Evolutionary conservation across 495 filamentous ascomycete genomes (phyloP), one percentile per base, ranked within the genome.

Genomic region (Neurospora hispaniola): DNA sequence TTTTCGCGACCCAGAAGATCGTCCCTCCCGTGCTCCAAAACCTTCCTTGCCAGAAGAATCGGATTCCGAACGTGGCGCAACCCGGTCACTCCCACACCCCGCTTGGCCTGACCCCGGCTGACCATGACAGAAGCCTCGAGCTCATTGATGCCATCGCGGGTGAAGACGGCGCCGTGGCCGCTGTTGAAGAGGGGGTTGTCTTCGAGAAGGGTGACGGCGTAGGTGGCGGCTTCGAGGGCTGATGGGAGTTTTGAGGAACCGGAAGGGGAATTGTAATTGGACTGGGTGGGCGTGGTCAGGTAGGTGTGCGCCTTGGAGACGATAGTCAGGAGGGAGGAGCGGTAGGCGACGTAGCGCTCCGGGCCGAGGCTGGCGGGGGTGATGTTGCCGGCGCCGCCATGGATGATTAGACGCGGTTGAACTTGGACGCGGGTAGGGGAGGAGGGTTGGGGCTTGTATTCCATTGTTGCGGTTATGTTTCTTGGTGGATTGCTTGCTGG

Each of bases 61-160:
- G 94, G 94, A 75, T 97, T 94, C 77, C 90, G 91, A 16, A 95
- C 90, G 31, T 84, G 86, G 35, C 85, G 85, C 23, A 97, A 75
- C 6, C 92, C 86, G 78, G 92, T 93, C 10, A 93, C 88, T 12
- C 91, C 92, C 0, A 90, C 91, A 20, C 90, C 93, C 35, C 93
- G 86, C 82, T 97, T 97, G 39, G 88, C 88, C 46, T 83, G 80
- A 1, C 89, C 90, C n/a, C 84, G 83, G 5, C 90, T 90, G 0
- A 96, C 92, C 94, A 97, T 97, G 38, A 97, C 86, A n/a, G 89
- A 92, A 40, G 94, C 91, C 80, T 97, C 94, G 75, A 97, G 89
- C 80, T 97, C 94, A 80, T 93, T 94, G 71, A 88, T 88, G 10
- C 94, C 94, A 69, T 90, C 89, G 46, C 88, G 86, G 3, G 93